Percentiles rank a stretch among this genome's conserved stretches.
Conservation (phyloP, 2,329 filamentous ascomycete species). For the Aspergillus pseudoglaucus region DNA sequence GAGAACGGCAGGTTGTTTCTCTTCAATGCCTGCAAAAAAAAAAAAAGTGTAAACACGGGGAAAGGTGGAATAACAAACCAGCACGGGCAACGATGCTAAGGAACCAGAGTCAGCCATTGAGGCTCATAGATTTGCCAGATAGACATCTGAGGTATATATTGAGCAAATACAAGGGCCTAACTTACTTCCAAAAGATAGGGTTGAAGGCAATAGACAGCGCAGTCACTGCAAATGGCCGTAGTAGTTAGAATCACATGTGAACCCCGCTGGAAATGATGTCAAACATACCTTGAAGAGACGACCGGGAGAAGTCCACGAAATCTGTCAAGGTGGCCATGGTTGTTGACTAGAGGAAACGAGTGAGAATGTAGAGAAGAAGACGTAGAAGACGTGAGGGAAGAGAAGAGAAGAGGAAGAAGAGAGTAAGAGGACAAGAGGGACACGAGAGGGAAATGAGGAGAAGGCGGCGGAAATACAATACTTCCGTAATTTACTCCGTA, state of each 20-base stretch:
- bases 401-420: conserved; percentile 3
- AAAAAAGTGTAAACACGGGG: conserved; percentile 4
- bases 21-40: background rate
- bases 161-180: conserved; percentile 17
- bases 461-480: background rate
- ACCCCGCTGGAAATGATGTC: conserved; percentile 7
- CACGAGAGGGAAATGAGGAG: background rate
- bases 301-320: conserved; percentile 59
- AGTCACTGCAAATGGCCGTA: conserved; percentile 54
- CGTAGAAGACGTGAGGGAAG: conserved; percentile 2
- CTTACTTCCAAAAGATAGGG: conserved; percentile 99
- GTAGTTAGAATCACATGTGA: conserved; percentile 23
- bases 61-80: conserved; percentile 47
- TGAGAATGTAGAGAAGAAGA: conserved; percentile 3
- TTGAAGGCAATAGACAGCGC: conserved; percentile 84
- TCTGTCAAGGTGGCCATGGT: conserved; percentile 31
- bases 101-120: conserved; percentile 10
- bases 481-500: too few relatives aligned
- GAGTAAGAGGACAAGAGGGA: background rate
- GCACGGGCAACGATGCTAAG: conserved; percentile 71
- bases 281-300: conserved; percentile 57
- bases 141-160: background rate
- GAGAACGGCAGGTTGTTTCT: background rate
- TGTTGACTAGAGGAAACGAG: conserved; percentile 3
- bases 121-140: background rate